phyloP scores from a whole-genome alignment of 2,329 filamentous ascomycete species.

The Eurotiales sp. region DNA sequence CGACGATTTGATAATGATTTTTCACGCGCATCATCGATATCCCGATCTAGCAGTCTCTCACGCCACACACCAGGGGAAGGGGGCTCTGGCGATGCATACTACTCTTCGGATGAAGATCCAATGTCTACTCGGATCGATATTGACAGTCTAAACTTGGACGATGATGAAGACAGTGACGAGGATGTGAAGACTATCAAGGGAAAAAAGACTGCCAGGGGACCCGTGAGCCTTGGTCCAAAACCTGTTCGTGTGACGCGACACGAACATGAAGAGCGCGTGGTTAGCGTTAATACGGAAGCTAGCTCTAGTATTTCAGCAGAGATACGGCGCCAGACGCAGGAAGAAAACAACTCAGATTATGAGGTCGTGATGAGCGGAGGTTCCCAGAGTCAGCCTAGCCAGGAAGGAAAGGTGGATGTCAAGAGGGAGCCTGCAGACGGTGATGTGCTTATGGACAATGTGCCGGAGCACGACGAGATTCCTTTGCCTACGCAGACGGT shows the following conservation, averaged over 20 bases:
- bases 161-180: conserved; percentile 48
- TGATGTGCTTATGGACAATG: conserved; percentile 37
- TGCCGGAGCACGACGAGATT: conserved; percentile 23
- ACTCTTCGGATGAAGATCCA: conserved; percentile 45
- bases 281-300: conserved; percentile 53
- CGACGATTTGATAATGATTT: conserved; percentile 20
- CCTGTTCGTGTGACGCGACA: conserved; percentile 56
- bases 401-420: conserved; percentile 37
- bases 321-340: conserved; percentile 33
- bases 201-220: conserved; percentile 27
- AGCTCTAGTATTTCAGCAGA: conserved; percentile 45
- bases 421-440: conserved; percentile 55
- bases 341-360: conserved; percentile 29
- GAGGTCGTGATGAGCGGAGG: conserved; percentile 33
- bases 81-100: conserved; percentile 20
- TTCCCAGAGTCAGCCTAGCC: no score
- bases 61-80: conserved; percentile 26
- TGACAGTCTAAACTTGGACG: conserved; percentile 55
- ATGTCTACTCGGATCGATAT: conserved; percentile 50
- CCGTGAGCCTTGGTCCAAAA: conserved; percentile 33
- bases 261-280: conserved; percentile 52
- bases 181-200: conserved; percentile 26
- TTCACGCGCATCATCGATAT: conserved; percentile 26
- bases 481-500: conserved; percentile 30
- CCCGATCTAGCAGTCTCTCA: conserved; percentile 24